A percentile compares a stretch with the other conserved stretches of the same genome.
These are phyloP conservation scores for Neoascochyta sp. DNA, from an alignment of 2,329 filamentous ascomycete genomes.

Conservation along the genomic window DNA sequence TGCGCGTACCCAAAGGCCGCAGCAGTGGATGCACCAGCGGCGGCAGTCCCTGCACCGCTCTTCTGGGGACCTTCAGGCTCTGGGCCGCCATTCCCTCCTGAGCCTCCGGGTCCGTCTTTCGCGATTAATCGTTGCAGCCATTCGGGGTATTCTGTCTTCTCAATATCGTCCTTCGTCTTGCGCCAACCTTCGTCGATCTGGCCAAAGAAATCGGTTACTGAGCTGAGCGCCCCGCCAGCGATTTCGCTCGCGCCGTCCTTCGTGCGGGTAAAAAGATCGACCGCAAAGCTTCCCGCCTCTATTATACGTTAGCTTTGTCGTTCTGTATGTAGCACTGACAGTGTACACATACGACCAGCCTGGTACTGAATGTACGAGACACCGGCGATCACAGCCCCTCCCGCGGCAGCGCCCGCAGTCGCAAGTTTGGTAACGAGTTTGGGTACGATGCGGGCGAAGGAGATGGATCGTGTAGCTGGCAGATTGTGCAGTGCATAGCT, in stretches of 20 bases:
- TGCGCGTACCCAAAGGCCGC: constrained; percentile 75
- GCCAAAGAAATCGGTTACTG: constrained; percentile 69
- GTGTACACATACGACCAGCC: constrained; percentile 66
- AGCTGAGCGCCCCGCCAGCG: constrained; percentile 66
- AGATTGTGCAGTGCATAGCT: constrained; percentile 79
- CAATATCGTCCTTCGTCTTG: constrained; percentile 74
- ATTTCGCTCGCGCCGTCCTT: constrained; percentile 66
- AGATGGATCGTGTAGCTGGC: constrained; percentile 60
- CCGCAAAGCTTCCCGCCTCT: constrained; percentile 73
- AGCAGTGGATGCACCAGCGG: constrained; percentile 67
- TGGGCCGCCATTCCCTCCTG: constrained; percentile 39
- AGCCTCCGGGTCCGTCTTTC: constrained; percentile 39
- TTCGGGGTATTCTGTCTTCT: constrained; percentile 63
- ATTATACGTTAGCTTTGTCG: constrained; percentile 42
- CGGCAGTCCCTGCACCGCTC: constrained; percentile 53
- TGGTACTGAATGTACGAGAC: constrained; percentile 95
- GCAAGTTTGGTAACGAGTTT: constrained; percentile 87
- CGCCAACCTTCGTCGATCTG: constrained; percentile 80
- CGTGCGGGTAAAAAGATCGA: constrained; percentile 71
- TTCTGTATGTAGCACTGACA: constrained; percentile 1
- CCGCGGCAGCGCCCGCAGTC: constrained; percentile 85
- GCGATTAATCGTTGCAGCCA: constrained; percentile 74
- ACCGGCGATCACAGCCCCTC: constrained; percentile 79
- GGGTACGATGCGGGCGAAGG: constrained; percentile 69
- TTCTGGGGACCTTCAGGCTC: constrained; percentile 52